A percentile compares a stretch with the other conserved stretches of the same genome.
phyloP scores from a whole-genome alignment of 2,329 filamentous ascomycete species.

The Pseudocercospora macadamiae region DNA sequence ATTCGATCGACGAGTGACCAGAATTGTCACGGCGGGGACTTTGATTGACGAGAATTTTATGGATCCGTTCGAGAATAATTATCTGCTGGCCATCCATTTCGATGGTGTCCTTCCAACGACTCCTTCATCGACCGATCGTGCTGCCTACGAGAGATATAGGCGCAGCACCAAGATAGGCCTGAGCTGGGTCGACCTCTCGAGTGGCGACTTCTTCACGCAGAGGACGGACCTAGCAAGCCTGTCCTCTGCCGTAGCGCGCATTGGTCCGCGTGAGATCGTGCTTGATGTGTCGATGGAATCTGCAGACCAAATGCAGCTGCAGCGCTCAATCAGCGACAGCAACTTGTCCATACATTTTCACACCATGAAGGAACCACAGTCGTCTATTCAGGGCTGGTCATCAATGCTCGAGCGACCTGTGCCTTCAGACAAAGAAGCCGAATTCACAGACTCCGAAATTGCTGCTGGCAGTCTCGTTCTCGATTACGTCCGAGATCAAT shows the following conservation, averaged over 20 bases:
- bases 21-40: slow-evolving; percentile 91
- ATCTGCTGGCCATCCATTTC: slow-evolving; percentile 78
- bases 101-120: slow-evolving; percentile 33
- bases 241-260: slow-evolving; percentile 78
- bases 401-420: slow-evolving; percentile 77
- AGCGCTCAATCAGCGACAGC: slow-evolving; percentile 37
- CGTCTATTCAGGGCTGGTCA: slow-evolving; percentile 66
- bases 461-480: slow-evolving; percentile 79
- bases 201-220: slow-evolving; percentile 91
- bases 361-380: slow-evolving; percentile 47
- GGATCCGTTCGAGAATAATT: slow-evolving; percentile 92
- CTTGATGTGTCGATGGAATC: slow-evolving; percentile 62
- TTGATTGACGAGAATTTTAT: slow-evolving; percentile 98
- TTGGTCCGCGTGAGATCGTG: slow-evolving; percentile 83
- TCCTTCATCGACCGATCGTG: slow-evolving; percentile 25
- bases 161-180: slow-evolving; percentile 63
- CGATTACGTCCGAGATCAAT: slow-evolving; percentile 77
- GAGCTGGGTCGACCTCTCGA: slow-evolving; percentile 93
- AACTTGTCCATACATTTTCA: slow-evolving; percentile 77
- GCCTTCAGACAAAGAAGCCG: slow-evolving; percentile 51
- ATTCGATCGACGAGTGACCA: slow-evolving; percentile 81
- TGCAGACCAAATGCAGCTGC: slow-evolving; percentile 40
- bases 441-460: slow-evolving; percentile 71
- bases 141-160: slow-evolving; percentile 40
- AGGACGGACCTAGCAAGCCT: slow-evolving; percentile 70